Evolutionary conservation across 192 early-diverging fungal genomes (phyloP), one percentile per base, ranked within the genome.

Genomic region (Polychytrium aggregatum): DNA sequence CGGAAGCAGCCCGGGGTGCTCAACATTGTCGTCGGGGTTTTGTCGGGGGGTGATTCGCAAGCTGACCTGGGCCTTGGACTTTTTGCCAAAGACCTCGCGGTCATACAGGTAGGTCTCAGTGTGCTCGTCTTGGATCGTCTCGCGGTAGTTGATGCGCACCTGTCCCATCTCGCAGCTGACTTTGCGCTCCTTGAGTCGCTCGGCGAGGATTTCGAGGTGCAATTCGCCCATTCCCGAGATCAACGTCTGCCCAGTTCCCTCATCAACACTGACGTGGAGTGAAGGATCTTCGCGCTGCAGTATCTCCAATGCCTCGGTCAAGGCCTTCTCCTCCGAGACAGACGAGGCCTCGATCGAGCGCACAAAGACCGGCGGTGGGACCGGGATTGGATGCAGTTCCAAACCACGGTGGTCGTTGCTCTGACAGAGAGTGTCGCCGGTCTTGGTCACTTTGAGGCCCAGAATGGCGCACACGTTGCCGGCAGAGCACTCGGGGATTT

Each of bases 221-320:
- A 97, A 68, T 53, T 93, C 93, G 6, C 93, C 93, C 90, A 93
- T 92, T 0, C 90, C 93, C 53, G 84, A 79, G 3, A 97, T 56
- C 41, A 93, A 54, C 17, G 78, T 84, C 56, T 97, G 93, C 0
- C 90, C 89, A 0, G 87, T 90, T 43, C 93, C 93, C 37, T 74
- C 73, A 54, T 93, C 83, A 8, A 64, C 65, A 14, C 71, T 50
- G 13, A 88, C 60, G 44, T 73, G 77, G 21, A 97, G 54, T 1
- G 86, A 90, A 1, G 93, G 93, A 43, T 97, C 93, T 63, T 97
- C 93, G 4, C 87, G 70, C 4, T 74, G 56, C 38, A 97, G 53
- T 1, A 71, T 69, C n/a, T 68, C 64, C 25, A 97, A 68, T 5
- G 87, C 87, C 22, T 81, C 70, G 22, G 62, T 73, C 16, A 97